A percentile compares a stretch with the other conserved stretches of the same genome.
phyloP scores from a whole-genome alignment of 2,329 filamentous ascomycete genomes.

The Calonectria pseudoturangicola region DNA sequence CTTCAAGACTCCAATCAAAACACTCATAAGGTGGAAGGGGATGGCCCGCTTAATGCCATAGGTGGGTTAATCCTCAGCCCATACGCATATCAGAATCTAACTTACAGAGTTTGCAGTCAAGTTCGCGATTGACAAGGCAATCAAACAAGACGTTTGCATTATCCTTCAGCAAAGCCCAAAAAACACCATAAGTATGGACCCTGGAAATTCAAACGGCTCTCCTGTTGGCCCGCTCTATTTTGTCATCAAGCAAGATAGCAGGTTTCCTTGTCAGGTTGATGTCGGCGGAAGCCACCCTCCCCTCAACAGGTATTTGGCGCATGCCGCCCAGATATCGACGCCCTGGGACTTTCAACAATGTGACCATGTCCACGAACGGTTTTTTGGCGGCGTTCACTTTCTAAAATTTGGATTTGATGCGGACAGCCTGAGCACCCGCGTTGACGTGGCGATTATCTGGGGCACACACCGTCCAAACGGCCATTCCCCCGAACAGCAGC shows the following conservation, averaged over 20 bases:
- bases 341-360: slow-evolving; percentile 48
- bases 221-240: slow-evolving; percentile 48
- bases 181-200: slow-evolving; percentile 33
- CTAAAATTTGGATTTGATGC: slow-evolving; percentile 33
- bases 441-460: slow-evolving; percentile 45
- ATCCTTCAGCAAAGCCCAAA: slow-evolving; percentile 46
- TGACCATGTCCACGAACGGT: slow-evolving; percentile 27
- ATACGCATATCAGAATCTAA: too few relatives aligned
- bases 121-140: slow-evolving; percentile 32
- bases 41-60: not conserved
- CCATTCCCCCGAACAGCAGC: not conserved
- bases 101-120: slow-evolving; percentile 12
- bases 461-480: slow-evolving; percentile 40
- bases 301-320: slow-evolving; percentile 42
- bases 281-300: slow-evolving; percentile 44
- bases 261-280: not conserved
- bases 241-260: slow-evolving; percentile 24
- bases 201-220: slow-evolving; percentile 10
- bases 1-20: too few relatives aligned
- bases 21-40: not conserved
- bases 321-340: slow-evolving; percentile 41
- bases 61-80: not conserved
- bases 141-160: slow-evolving; percentile 40
- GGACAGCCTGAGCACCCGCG: not conserved
- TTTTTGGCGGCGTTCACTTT: slow-evolving; percentile 50